phyloP scores from a whole-genome alignment of 1,139 yeast genomes.

The Zygosaccharomyces sapae region DNA sequence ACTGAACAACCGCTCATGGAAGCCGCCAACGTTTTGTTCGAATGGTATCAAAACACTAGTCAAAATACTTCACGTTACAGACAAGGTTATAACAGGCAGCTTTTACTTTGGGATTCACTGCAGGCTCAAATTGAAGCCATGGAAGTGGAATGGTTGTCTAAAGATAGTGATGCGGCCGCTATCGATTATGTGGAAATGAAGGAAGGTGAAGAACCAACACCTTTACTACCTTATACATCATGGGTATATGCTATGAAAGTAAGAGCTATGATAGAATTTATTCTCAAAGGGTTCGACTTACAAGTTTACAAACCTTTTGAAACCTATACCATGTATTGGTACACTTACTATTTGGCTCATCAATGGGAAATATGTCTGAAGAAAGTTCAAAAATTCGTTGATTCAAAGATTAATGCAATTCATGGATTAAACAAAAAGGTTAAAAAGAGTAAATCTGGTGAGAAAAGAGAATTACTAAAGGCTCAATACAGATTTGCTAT shows the following conservation, averaged over 20 bases:
- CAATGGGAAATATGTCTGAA: slow-evolving; percentile 47
- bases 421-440: slow-evolving; percentile 42
- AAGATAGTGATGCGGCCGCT: slow-evolving; percentile 22
- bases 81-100: slow-evolving; percentile 57
- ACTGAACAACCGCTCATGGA: slow-evolving; percentile 25
- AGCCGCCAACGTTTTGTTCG: slow-evolving; percentile 44
- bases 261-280: slow-evolving; percentile 63
- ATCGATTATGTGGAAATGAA: slow-evolving; percentile 29
- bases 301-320: slow-evolving; percentile 75
- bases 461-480: slow-evolving; percentile 34
- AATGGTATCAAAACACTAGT: slow-evolving; percentile 53
- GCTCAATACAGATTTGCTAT: slow-evolving; percentile 28
- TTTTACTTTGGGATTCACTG: slow-evolving; percentile 69
- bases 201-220: slow-evolving; percentile 28
- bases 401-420: slow-evolving; percentile 40
- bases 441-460: slow-evolving; percentile 43
- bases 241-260: slow-evolving; percentile 67
- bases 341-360: slow-evolving; percentile 51
- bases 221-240: slow-evolving; percentile 57
- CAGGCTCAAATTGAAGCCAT: slow-evolving; percentile 63
- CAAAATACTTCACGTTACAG: slow-evolving; percentile 82
- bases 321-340: slow-evolving; percentile 64
- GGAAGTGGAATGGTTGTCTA: slow-evolving; percentile 43
- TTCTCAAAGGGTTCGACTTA: slow-evolving; percentile 69
- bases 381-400: slow-evolving; percentile 46